phyloP scores from a whole-genome alignment of 2,329 filamentous ascomycete species.

The Clathrospora elynae region DNA sequence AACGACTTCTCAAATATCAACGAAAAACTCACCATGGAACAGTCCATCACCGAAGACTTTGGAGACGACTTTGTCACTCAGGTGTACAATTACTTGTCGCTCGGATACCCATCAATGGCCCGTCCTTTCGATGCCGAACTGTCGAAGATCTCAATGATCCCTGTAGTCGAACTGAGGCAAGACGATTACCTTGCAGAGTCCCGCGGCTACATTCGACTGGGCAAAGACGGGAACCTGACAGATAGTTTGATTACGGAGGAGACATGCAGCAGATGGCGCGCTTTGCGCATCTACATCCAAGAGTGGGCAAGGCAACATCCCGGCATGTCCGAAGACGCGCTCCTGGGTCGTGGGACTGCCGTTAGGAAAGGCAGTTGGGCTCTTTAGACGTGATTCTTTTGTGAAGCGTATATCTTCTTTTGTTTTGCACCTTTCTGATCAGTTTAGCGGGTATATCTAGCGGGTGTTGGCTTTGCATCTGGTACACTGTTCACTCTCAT shows the following conservation, averaged over 20 bases:
- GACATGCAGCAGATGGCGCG: slow-evolving; percentile 78
- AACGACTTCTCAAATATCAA: slow-evolving; percentile 51
- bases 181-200: slow-evolving; percentile 70
- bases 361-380: slow-evolving; percentile 58
- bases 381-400: slow-evolving; percentile 20
- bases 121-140: slow-evolving; percentile 84
- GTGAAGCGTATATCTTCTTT: slow-evolving; percentile 9
- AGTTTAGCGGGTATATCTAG: slow-evolving; percentile 25
- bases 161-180: slow-evolving; percentile 69
- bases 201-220: slow-evolving; percentile 73
- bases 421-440: slow-evolving; percentile 13
- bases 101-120: slow-evolving; percentile 88
- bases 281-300: slow-evolving; percentile 78
- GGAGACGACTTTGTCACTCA: slow-evolving; percentile 87
- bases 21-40: slow-evolving; percentile 50
- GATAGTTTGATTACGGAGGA: slow-evolving; percentile 57
- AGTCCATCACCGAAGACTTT: slow-evolving; percentile 68
- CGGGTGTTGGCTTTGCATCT: slow-evolving; percentile 3
- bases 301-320: slow-evolving; percentile 93
- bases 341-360: slow-evolving; percentile 48
- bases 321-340: slow-evolving; percentile 56
- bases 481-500: neutral
- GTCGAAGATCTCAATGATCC: slow-evolving; percentile 75
- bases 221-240: slow-evolving; percentile 53
- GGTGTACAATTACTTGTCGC: slow-evolving; percentile 94